Base-by-base conservation (phyloP, 208 protist genomes). In the Acanthamoeba lenticulata region DNA sequence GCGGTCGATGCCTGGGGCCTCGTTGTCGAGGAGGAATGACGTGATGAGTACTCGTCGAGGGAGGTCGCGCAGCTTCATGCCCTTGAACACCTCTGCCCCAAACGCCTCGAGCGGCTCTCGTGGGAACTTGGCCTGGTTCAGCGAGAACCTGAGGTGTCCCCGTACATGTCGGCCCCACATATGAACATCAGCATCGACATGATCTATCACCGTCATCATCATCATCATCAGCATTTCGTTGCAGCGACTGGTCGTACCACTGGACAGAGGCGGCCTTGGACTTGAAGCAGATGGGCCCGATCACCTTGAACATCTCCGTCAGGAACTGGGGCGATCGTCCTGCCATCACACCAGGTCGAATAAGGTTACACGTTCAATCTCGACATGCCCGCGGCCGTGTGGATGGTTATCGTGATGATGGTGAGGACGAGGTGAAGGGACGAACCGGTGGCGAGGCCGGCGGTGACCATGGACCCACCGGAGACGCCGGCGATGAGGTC, bases 91-190 rank as follows among this genome's bases (percentile, higher is more conserved):
- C 40, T 90, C 83, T 19, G 47, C 83, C 34, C 83, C 83, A 24
- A 62, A 62, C 32, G 24, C 83, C 34, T 62, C 83, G 19, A 90
- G 83, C 52, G 83, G 52, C 55, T 90, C 83, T 3, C 57, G n/a
- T 11, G 52, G 52, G 57, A 90, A 90, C 83, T 90, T 90, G 83
- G 83, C 83, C 55, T 90, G 83, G n/a, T 69, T 62, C 4, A 90
- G 32, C 7, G 52, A 72, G 32, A 90, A 90, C 83, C 83, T 72
- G 34, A 57, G 19, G 49, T 19, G 49, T 57, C 49, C 49, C 49
- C n/a, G n/a, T n/a, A n/a, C n/a, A n/a, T n/a, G n/a, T n/a, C n/a
- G n/a, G n/a, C n/a, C n/a, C n/a, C n/a, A n/a, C n/a, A n/a, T n/a
- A n/a, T n/a, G n/a, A n/a, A n/a, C n/a, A n/a, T n/a, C n/a, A n/a